Evolutionary conservation across 2,329 filamentous ascomycete genomes (phyloP).

Genomic region (Colletotrichum truncatum): DNA sequence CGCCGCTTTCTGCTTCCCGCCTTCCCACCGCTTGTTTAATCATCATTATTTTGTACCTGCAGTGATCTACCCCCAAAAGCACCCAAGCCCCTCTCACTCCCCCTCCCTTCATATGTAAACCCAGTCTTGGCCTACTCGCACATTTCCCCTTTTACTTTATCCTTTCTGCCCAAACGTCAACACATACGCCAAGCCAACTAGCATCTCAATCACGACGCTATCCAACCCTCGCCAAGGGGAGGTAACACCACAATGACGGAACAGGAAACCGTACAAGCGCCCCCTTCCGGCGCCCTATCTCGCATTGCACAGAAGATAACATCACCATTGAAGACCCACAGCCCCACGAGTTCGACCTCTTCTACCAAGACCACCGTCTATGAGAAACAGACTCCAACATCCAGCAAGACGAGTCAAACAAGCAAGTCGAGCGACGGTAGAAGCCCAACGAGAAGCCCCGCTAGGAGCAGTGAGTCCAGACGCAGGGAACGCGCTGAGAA

Average conservation of each 20-base stretch:
- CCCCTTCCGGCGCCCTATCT: conserved; percentile 31
- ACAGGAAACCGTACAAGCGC: background rate
- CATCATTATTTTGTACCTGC: conserved; percentile 5
- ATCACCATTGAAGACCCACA: conserved; percentile 7
- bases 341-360: background rate
- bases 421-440: conserved; percentile 16
- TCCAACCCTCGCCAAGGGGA: background rate
- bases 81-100: too few relatives aligned
- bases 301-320: conserved; percentile 28
- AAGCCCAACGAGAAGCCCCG: conserved; percentile 2
- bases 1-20: background rate
- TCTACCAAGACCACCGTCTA: conserved; percentile 12
- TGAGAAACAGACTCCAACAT: conserved; percentile 8
- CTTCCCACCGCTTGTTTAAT: background rate
- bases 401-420: conserved; percentile 15
- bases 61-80: conserved; percentile 4
- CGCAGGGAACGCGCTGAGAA: conserved; percentile 20
- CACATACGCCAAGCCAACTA: background rate
- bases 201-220: background rate
- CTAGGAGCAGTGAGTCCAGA: conserved; percentile 15
- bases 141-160: background rate
- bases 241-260: conserved; percentile 10
- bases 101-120: background rate
- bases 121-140: conserved; percentile 8
- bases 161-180: background rate